A percentile compares a stretch with the other conserved stretches of the same genome.
Conservation (phyloP, 2,329 filamentous ascomycete species). For the Sporothrix variecibatus region DNA sequence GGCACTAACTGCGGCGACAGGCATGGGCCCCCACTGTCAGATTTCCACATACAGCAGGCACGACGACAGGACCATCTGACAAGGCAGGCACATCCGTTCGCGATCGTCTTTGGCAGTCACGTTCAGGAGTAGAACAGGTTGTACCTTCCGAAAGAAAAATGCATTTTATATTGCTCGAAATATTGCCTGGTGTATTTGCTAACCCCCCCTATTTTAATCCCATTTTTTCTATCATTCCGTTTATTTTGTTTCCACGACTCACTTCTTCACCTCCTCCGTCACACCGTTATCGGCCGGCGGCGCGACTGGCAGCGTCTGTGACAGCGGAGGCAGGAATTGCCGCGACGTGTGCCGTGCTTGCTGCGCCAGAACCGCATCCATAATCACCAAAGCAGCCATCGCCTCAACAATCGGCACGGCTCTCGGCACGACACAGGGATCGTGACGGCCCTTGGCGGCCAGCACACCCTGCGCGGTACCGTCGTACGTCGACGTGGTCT, state of each 20-base stretch:
- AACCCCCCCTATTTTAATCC: not conserved
- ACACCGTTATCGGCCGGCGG: slow-evolving; percentile 18
- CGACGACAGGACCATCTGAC: too few species aligned
- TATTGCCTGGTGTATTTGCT: not conserved
- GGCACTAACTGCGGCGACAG: too few species aligned
- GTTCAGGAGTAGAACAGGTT: not conserved
- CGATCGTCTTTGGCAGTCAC: not conserved
- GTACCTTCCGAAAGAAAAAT: not conserved
- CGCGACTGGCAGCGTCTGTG: slow-evolving; percentile 35
- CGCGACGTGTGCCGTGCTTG: slow-evolving; percentile 58
- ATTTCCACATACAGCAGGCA: too few species aligned
- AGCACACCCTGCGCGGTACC: slow-evolving; percentile 70
- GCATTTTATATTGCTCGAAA: not conserved
- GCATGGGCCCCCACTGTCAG: too few species aligned
- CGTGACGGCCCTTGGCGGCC: slow-evolving; percentile 90
- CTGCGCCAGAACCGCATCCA: slow-evolving; percentile 85
- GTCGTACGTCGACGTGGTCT: slow-evolving; percentile 79
- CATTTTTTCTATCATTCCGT: not conserved
- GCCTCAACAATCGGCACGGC: slow-evolving; percentile 87
- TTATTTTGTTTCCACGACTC: not conserved
- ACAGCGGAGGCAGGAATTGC: slow-evolving; percentile 47
- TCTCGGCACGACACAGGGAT: slow-evolving; percentile 87
- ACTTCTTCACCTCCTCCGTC: slow-evolving; percentile 16
- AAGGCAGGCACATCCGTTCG: not conserved
- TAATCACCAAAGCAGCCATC: slow-evolving; percentile 85